phyloP scores from a whole-genome alignment of 2,329 filamentous ascomycete species.

The Alternaria triticimaculans region DNA sequence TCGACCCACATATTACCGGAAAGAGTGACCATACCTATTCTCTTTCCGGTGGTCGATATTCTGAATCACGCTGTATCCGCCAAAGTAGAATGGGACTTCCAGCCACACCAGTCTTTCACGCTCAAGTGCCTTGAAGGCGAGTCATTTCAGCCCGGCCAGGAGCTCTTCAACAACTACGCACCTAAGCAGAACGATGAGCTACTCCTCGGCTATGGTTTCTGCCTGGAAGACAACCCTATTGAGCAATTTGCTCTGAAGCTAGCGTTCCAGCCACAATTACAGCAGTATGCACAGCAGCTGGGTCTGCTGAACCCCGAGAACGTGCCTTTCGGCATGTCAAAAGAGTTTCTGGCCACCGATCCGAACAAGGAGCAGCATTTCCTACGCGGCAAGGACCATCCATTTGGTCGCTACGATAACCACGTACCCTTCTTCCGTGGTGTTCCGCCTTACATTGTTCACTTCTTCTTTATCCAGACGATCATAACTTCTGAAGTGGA shows the following conservation, averaged over 20 bases:
- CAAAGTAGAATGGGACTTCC: conserved; percentile 56
- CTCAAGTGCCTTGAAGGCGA: conserved; percentile 49
- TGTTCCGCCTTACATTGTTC: conserved; percentile 43
- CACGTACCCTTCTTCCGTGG: conserved; percentile 39
- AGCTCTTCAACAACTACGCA: conserved; percentile 62
- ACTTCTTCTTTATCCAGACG: conserved; percentile 39
- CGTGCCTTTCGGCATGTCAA: conserved; percentile 37
- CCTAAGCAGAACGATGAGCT: conserved; percentile 61
- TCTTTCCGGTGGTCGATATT: conserved; percentile 59
- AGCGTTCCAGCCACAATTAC: conserved; percentile 46
- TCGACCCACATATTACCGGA: conserved; percentile 47
- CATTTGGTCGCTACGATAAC: conserved; percentile 43
- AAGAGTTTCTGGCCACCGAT: conserved; percentile 25
- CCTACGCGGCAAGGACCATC: conserved; percentile 42
- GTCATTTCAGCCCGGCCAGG: conserved; percentile 43
- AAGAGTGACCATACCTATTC: conserved; percentile 45
- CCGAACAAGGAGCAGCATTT: conserved; percentile 40
- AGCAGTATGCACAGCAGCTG: conserved; percentile 25
- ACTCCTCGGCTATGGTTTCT: conserved; percentile 61
- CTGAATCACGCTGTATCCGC: conserved; percentile 57
- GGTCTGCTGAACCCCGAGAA: conserved; percentile 22
- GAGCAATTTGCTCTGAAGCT: conserved; percentile 56
- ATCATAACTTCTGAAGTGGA: conserved; percentile 29
- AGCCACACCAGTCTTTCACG: conserved; percentile 42
- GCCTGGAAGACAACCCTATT: conserved; percentile 54